Evolutionary conservation across 192 early-diverging fungal genomes (phyloP), one percentile per base, ranked within the genome.

Genomic region (Obelidium mucronatum): DNA sequence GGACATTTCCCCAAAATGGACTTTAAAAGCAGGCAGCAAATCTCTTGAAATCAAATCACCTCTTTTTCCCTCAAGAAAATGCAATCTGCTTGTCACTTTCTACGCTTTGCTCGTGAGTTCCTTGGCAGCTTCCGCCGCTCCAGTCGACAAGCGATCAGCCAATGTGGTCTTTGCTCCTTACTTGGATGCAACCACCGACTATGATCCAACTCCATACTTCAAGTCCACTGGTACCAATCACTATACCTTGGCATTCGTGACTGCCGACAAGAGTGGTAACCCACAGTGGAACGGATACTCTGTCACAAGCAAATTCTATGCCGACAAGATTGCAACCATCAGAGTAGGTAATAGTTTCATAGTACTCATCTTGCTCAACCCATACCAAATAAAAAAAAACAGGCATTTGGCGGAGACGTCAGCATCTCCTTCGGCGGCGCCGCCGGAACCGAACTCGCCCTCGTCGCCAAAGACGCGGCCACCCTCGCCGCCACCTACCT

Each of bases 391-490:
- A 44, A 44, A 5, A 11, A 42, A 40, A 5, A 66, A 33, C n/a
- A 35, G 34, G 30, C 42, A 5, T 54, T 48, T 54, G 81, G 81
- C 28, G 85, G 85, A 26, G 82, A 86, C 59, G 74, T 84, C 24
- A 74, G 74, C 56, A 40, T 86, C 39, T 76, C 76, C 0, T 86
- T 86, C 55, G 85, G 85, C 1, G 85, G 85, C 2, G 71, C 70
- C 0, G 74, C 24, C 65, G 84, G 82, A 63, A 77, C 61, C 51
- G 67, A 74, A 33, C 68, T 86, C 24, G 76, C 78, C 6, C 19
- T 72, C 8, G 30, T 39, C 35, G 54, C 72, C 52, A 79, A 62
- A 15, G 54, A 69, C 64, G 67, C 69, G 17, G 56, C 26, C 13
- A 24, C 15, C 3, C 72, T 86, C 1, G 40, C 65, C 26, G 66